phyloP scores from a whole-genome alignment of 345 rosid genomes.

The Populus alba region DNA sequence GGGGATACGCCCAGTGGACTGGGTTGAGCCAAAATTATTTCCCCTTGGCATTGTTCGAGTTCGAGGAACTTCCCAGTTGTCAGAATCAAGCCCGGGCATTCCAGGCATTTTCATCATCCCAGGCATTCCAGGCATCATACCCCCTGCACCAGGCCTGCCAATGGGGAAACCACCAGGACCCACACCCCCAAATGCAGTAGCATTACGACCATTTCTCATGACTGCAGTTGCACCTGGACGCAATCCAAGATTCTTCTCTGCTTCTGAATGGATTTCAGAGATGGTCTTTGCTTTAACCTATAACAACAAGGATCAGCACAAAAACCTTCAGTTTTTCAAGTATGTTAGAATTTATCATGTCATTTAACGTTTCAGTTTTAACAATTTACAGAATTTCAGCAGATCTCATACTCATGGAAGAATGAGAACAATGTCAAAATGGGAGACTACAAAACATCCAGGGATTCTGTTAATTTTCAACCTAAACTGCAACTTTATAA shows the following conservation, averaged over 20 bases:
- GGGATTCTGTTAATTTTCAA: not conserved
- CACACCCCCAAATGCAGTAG: constrained; percentile 32
- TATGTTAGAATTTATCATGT: not conserved
- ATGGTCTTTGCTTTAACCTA: constrained; percentile 87
- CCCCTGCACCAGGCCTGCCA: constrained; percentile 75
- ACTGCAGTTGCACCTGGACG: constrained; percentile 85
- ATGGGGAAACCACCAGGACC: constrained; percentile 59
- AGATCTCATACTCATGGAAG: too few relatives aligned
- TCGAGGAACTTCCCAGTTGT: constrained; percentile 71
- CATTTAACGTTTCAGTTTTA: not conserved
- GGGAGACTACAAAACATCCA: too few relatives aligned
- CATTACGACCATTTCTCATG: constrained; percentile 56
- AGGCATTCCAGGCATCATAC: constrained; percentile 97
- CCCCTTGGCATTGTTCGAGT: constrained; percentile 65
- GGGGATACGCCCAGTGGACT: constrained; percentile 40
- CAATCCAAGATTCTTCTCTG: constrained; percentile 76
- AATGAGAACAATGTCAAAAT: too few relatives aligned
- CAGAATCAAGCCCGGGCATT: constrained; percentile 66
- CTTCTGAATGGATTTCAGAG: constrained; percentile 79
- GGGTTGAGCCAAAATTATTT: constrained; percentile 46
- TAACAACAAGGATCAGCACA: constrained; percentile 6
- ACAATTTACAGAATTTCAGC: not conserved
- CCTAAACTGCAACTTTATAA: not conserved
- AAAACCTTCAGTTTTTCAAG: not conserved
- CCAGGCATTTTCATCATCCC: constrained; percentile 88